These are phyloP conservation scores for Anthoceros angustus DNA, from an alignment of 225 moss, liverwort and hornwort genomes.

Conservation along the genomic window DNA sequence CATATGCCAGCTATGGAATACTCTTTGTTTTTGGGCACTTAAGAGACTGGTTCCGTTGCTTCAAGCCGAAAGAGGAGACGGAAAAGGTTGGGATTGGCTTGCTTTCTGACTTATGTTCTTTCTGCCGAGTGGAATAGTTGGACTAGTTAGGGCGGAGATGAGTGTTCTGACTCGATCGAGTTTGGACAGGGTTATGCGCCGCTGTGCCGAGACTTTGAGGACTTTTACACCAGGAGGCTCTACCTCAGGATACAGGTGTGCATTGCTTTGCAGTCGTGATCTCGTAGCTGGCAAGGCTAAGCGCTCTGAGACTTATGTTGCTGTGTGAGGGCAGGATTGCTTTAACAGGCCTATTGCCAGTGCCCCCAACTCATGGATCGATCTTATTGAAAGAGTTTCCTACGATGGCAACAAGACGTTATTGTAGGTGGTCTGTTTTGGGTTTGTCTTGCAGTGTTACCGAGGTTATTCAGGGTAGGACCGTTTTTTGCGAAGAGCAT, in stretches of 20 bases:
- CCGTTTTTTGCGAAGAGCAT: too few species aligned
- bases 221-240: conserved; percentile 85
- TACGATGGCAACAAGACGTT: conserved; percentile 64
- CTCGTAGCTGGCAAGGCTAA: background rate
- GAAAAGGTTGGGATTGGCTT: conserved; percentile 17
- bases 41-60: conserved; percentile 51
- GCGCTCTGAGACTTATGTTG: background rate
- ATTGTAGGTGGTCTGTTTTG: conserved; percentile 27
- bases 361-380: conserved; percentile 74
- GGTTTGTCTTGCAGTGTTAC: background rate
- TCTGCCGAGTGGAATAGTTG: too few species aligned
- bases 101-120: background rate
- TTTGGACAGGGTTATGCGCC: conserved; percentile 56
- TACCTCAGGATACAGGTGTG: conserved; percentile 79
- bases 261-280: background rate
- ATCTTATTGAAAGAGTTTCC: conserved; percentile 63
- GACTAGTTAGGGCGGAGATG: too few species aligned
- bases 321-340: conserved; percentile 53
- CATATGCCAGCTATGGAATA: conserved; percentile 76
- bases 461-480: too few species aligned
- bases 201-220: conserved; percentile 85
- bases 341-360: conserved; percentile 87
- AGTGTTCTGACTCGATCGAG: too few species aligned
- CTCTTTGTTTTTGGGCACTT: conserved; percentile 75
- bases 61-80: conserved; percentile 33